These are phyloP conservation scores for Penicillium occitanis DNA, from an alignment of 2,329 filamentous ascomycete species.

Conservation along the genomic window DNA sequence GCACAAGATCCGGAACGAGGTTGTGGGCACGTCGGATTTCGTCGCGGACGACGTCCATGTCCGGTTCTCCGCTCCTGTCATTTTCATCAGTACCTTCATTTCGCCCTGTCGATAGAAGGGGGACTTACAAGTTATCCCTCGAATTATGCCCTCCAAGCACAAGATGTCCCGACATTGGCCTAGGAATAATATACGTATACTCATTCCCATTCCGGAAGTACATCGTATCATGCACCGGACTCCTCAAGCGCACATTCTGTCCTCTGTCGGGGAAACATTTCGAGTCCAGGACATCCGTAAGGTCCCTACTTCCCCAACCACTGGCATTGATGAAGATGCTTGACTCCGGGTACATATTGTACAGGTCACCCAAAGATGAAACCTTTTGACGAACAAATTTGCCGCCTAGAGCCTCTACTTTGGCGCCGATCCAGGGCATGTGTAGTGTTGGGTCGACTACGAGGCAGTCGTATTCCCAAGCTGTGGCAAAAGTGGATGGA, in stretches of 20 bases:
- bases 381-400: conserved; percentile 37
- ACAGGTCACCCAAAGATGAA: conserved; percentile 35
- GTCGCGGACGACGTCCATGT: conserved; percentile 39
- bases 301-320: conserved; percentile 36
- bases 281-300: conserved; percentile 37
- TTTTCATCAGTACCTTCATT: no score
- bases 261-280: conserved; percentile 39
- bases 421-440: conserved; percentile 36
- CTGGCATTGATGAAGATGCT: conserved; percentile 42
- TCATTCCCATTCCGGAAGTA: conserved; percentile 40
- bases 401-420: conserved; percentile 34
- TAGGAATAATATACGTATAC: conserved; percentile 43
- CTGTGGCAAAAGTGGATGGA: conserved; percentile 35
- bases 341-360: conserved; percentile 37
- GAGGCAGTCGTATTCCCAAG: conserved; percentile 39
- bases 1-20: conserved; percentile 39
- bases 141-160: conserved; percentile 40
- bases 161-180: conserved; percentile 35
- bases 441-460: conserved; percentile 41
- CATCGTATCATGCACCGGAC: conserved; percentile 32
- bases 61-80: conserved; percentile 27
- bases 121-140: conserved; percentile 31
- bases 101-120: no score
- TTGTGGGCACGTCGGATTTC: conserved; percentile 41
- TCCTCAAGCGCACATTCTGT: conserved; percentile 40